phyloP scores from a whole-genome alignment of 192 early-diverging fungal genomes.

The Nowakowskiella sp. region DNA sequence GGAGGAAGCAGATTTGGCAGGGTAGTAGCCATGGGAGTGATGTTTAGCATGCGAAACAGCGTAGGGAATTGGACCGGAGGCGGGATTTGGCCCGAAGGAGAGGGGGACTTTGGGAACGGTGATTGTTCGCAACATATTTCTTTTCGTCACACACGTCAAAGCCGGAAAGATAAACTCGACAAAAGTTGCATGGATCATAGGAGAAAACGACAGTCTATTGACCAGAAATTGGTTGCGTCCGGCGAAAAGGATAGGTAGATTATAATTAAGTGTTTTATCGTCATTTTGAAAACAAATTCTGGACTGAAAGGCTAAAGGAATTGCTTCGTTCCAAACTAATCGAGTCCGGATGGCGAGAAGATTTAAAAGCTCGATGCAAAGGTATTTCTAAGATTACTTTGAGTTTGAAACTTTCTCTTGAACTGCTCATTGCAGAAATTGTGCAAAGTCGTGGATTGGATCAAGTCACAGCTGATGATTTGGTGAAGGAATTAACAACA shows the following conservation, averaged over 20 bases:
- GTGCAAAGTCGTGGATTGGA: slow-evolving; percentile 13
- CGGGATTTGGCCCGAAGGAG: too few species aligned
- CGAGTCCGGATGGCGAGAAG: slow-evolving; percentile 18
- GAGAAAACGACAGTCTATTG: too few species aligned
- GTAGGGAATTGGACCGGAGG: too few species aligned
- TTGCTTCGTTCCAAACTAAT: slow-evolving; percentile 10
- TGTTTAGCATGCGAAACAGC: too few species aligned
- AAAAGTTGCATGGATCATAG: too few species aligned
- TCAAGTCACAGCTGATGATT: slow-evolving; percentile 13
- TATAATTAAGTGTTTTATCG: background rate
- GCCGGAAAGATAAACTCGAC: too few species aligned
- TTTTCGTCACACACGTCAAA: too few species aligned
- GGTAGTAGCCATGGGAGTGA: too few species aligned
- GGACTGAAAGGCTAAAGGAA: slow-evolving; percentile 10
- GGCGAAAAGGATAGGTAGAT: slow-evolving; percentile 21
- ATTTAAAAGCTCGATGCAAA: slow-evolving; percentile 14
- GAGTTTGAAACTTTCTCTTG: slow-evolving; percentile 1
- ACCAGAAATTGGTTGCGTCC: slow-evolving; percentile 13
- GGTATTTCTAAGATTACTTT: slow-evolving; percentile 2
- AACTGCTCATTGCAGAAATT: slow-evolving; percentile 1
- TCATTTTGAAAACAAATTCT: background rate
- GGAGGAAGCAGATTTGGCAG: too few species aligned
- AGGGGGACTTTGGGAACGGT: too few species aligned
- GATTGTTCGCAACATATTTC: too few species aligned
- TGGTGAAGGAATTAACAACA: slow-evolving; percentile 6